Evolutionary conservation across 2,329 filamentous ascomycete genomes (phyloP).

Genomic region (Alternaria sp.): DNA sequence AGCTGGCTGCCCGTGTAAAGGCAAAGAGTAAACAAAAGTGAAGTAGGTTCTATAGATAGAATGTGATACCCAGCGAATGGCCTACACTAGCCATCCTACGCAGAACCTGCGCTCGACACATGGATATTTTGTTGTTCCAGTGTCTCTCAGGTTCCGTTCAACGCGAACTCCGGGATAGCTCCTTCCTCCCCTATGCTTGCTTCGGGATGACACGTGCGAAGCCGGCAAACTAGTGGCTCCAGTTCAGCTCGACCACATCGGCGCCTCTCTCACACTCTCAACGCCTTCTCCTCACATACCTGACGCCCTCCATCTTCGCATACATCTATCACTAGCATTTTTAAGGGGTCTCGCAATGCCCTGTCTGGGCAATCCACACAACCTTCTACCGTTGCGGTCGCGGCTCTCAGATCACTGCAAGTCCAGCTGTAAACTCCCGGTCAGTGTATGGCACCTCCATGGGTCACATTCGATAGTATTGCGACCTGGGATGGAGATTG

Average conservation of each 20-base stretch:
- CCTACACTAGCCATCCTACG: background rate
- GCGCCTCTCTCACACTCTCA: background rate
- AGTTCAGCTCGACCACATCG: background rate
- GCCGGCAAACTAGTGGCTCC: background rate
- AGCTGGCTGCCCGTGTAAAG: slow-evolving; percentile 46
- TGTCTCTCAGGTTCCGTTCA: background rate
- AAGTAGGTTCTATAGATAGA: background rate
- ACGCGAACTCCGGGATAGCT: background rate
- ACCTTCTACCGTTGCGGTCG: background rate
- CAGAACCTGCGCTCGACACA: background rate
- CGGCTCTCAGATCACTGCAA: background rate
- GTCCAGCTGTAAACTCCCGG: background rate
- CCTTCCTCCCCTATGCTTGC: background rate
- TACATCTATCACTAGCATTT: background rate
- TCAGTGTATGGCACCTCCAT: slow-evolving; percentile 34
- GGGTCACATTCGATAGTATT: slow-evolving; percentile 37
- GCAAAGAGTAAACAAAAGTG: slow-evolving; percentile 36
- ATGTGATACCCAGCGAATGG: slow-evolving; percentile 17
- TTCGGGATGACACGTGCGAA: background rate
- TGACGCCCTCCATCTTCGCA: background rate
- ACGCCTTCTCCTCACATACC: background rate
- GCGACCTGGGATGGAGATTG: slow-evolving; percentile 29
- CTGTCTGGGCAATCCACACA: background rate
- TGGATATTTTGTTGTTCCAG: background rate
- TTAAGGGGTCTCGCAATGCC: background rate